Base-by-base conservation (phyloP, 306 rosid genomes). In the Echinosophora koreensis region DNA sequence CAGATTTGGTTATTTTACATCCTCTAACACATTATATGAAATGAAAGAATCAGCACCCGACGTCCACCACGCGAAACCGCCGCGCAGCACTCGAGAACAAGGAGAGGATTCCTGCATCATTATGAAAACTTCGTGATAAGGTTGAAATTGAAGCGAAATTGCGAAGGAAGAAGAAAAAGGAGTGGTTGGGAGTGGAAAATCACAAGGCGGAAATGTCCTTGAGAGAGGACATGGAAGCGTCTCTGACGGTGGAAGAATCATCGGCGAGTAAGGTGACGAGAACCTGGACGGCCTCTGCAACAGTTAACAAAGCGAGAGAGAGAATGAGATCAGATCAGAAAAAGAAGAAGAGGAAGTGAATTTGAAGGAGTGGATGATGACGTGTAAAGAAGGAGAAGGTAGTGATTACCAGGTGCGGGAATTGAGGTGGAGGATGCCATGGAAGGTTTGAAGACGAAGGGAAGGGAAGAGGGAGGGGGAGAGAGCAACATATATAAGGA, bases 31-130 rank as follows among this genome's bases (percentile, higher is more conserved):
- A 22, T 22, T 22, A 22, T 22, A 22, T 10, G 49, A 42, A 42
- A 42, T 10, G 14, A 42, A 42, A 42, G 14, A 17, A 17, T 35
- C 66, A 67, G 47, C 81, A 94, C 98, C 89, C 98, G 88, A 5
- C 97, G 93, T 63, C 98, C 98, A 30, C 98, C 98, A 27, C 96
- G 90, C 8, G 98, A 94, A 73, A 82, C 89, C 3, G 92, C 78
- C 2, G 89, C 88, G 73, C 97, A 94, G 74, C 97, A 94, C 70
- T 92, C 97, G 0, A 94, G 97, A 70, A 94, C 97, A 5, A 94
- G 61, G 69, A 92, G 83, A 55, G 97, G 93, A 82, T 81, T 92
- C 84, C 98, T 94, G 49, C 55, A 77, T 71, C 52, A 17, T 0
- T 0, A 73, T 3, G 30, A 73, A 74, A 70, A 17, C 39, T 1